These are phyloP conservation scores for Evansstolkia leycettana DNA, from an alignment of 495 filamentous ascomycete species.

Conservation along the genomic window DNA sequence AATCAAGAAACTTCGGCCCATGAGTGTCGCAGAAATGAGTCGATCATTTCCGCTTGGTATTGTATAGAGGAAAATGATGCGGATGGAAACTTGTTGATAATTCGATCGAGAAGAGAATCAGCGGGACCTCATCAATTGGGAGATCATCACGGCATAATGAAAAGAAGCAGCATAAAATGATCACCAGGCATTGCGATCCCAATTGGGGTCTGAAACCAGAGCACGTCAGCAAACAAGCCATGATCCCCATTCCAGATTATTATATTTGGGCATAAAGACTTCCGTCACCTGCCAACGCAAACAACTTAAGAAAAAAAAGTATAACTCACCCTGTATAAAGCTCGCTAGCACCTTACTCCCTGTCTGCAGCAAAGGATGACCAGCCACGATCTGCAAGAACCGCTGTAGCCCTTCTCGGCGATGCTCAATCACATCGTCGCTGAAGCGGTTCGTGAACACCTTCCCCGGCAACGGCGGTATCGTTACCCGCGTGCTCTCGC, in stretches of 20 bases:
- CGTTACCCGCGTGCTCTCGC: slow-evolving; percentile 84
- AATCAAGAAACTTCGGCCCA: too few species aligned
- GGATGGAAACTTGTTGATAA: too few species aligned
- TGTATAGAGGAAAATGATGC: too few species aligned
- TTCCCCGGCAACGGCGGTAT: slow-evolving; percentile 95
- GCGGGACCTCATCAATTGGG: too few species aligned
- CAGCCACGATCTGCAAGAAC: slow-evolving; percentile 95
- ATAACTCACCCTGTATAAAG: slow-evolving; percentile 81
- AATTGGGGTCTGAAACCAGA: slow-evolving; percentile 19
- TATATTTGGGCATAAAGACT: too few species aligned
- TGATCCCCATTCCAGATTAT: too few species aligned
- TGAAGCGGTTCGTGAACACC: slow-evolving; percentile 97
- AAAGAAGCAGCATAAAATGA: too few species aligned
- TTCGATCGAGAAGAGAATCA: too few species aligned
- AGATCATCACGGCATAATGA: too few species aligned
- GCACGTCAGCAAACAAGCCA: neutral
- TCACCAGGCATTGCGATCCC: slow-evolving; percentile 28
- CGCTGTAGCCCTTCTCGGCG: slow-evolving; percentile 82
- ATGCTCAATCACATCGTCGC: slow-evolving; percentile 97
- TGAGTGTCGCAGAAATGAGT: too few species aligned
- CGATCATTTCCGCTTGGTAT: too few species aligned
- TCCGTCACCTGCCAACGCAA: too few species aligned
- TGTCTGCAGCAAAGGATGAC: slow-evolving; percentile 92
- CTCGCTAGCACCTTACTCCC: slow-evolving; percentile 91
- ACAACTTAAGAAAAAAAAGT: neutral